Conservation (phyloP, 208 protist genomes). For the Vickermania spadyakhi region DNA sequence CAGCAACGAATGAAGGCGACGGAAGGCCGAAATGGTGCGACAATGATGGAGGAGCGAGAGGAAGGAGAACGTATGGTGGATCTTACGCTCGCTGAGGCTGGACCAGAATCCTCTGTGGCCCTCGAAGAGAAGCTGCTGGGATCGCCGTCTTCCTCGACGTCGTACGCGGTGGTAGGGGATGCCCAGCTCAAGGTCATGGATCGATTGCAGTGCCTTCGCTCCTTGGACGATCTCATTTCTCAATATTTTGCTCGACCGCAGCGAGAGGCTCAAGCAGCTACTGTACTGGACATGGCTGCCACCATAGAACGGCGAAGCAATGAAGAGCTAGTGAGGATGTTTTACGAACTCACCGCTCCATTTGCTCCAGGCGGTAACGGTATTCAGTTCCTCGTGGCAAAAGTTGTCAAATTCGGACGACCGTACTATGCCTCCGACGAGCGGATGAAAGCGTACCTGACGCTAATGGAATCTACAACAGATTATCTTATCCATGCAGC, state of each 20-base stretch:
- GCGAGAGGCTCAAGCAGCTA: conserved; percentile 47
- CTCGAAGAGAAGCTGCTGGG: neutral
- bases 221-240: conserved; percentile 45
- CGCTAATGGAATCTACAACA: conserved; percentile 53
- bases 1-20: conserved; percentile 17
- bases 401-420: conserved; percentile 58
- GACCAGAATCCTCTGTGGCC: neutral
- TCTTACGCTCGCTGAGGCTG: neutral
- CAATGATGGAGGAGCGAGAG: neutral
- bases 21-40: neutral
- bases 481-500: conserved; percentile 49
- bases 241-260: conserved; percentile 62
- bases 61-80: neutral
- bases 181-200: conserved; percentile 61
- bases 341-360: conserved; percentile 57
- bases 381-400: conserved; percentile 47
- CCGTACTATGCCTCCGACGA: conserved; percentile 47
- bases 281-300: conserved; percentile 65
- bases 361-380: conserved; percentile 63
- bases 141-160: neutral
- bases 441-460: conserved; percentile 48
- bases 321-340: conserved; percentile 49
- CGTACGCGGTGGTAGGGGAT: conserved; percentile 6
- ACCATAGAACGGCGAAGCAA: conserved; percentile 45
- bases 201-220: conserved; percentile 60